These are phyloP conservation scores for Penicillium sp. DNA, from an alignment of 2,329 filamentous ascomycete species.

Conservation along the genomic window DNA sequence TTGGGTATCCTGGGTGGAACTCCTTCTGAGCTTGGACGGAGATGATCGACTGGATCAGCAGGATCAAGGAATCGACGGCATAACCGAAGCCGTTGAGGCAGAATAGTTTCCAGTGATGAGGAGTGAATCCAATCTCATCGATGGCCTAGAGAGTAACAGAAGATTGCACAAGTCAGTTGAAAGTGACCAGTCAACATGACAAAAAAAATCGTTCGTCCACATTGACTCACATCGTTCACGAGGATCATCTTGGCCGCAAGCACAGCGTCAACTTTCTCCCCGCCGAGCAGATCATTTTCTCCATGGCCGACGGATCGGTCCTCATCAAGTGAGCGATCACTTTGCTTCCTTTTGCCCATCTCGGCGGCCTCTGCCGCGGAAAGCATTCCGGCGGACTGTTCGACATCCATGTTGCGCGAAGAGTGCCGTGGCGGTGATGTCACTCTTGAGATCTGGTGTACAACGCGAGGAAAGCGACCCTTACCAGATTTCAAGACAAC, in stretches of 20 bases:
- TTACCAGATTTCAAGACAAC: background rate
- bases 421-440: background rate
- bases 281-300: slow-evolving; percentile 25
- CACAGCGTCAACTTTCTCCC: slow-evolving; percentile 43
- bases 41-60: slow-evolving; percentile 45
- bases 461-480: background rate
- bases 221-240: slow-evolving; percentile 39
- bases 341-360: slow-evolving; percentile 9
- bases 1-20: slow-evolving; percentile 38
- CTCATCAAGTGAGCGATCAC: slow-evolving; percentile 12
- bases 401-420: slow-evolving; percentile 17
- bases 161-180: background rate
- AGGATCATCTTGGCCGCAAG: slow-evolving; percentile 49
- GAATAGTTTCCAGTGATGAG: slow-evolving; percentile 66
- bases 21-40: slow-evolving; percentile 33
- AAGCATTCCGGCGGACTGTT: slow-evolving; percentile 11
- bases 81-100: slow-evolving; percentile 67
- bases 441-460: background rate
- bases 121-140: slow-evolving; percentile 67
- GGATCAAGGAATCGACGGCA: slow-evolving; percentile 47
- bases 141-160: slow-evolving; percentile 36
- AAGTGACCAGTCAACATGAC: background rate
- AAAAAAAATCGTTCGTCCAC: background rate
- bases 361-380: background rate
- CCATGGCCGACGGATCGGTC: slow-evolving; percentile 27